Evolutionary conservation across 1,284 basidiomycete genomes (phyloP).

Genomic region (Rhizopogon hawkerae): DNA sequence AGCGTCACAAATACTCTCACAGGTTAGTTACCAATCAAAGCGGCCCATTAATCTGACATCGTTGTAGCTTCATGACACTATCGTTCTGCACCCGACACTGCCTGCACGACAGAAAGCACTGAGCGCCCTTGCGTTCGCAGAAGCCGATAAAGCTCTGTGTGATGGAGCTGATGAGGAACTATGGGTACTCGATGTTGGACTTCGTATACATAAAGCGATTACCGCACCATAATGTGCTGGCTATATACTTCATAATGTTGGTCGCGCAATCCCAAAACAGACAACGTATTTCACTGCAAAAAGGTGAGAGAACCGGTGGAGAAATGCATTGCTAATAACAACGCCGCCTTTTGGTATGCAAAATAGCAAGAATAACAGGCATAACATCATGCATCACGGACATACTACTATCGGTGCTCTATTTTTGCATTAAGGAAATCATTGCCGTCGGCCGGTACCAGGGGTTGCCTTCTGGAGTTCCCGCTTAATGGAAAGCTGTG

Average conservation of each 20-base stretch:
- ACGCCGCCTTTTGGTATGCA: constrained; percentile 4
- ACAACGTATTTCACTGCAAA: background rate
- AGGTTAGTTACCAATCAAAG: constrained; percentile 42
- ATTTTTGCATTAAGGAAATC: constrained; percentile 15
- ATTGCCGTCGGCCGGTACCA: constrained; percentile 51
- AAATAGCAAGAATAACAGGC: constrained; percentile 4
- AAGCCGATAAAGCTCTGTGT: constrained; percentile 92
- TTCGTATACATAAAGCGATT: constrained; percentile 67
- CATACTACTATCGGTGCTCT: constrained; percentile 9
- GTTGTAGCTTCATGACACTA: constrained; percentile 79
- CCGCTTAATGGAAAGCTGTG: constrained; percentile 87
- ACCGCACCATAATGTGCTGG: background rate
- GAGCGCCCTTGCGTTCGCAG: constrained; percentile 82
- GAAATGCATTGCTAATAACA: constrained; percentile 6
- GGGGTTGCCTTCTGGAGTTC: constrained; percentile 93
- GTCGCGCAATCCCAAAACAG: background rate
- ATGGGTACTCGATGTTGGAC: constrained; percentile 83
- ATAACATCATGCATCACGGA: constrained; percentile 10
- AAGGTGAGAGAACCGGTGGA: constrained; percentile 3
- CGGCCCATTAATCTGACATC: constrained; percentile 7
- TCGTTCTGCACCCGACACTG: constrained; percentile 77
- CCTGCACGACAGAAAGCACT: constrained; percentile 75
- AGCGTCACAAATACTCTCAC: constrained; percentile 81
- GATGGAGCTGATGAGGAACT: constrained; percentile 99
- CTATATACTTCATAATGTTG: background rate